Base-by-base conservation (phyloP, 192 early-diverging fungal species). In the Rhizophagus clarus region DNA sequence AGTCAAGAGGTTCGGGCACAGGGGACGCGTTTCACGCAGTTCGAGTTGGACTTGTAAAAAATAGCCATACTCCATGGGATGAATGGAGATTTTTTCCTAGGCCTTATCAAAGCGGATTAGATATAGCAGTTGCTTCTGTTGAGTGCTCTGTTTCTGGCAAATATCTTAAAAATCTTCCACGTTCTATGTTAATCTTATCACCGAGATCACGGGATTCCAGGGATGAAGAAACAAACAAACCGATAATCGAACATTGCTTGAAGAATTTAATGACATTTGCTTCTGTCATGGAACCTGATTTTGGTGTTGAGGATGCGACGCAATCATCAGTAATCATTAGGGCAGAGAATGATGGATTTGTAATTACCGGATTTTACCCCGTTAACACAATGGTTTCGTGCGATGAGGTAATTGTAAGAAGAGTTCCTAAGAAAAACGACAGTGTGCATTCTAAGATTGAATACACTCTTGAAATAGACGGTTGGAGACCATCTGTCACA, bases 61-160 rank as follows among this genome's bases (percentile, higher is more conserved):
- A 85, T 76, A 80, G 82, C 1, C 42, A 72, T 28, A 82, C 81
- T 49, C 76, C 56, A 2, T 67, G 81, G 45, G 68, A 72, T 60
- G 81, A 82, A 24, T 82, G 80, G 4, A 67, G 34, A 45, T 77
- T 83, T 47, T 74, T 61, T 1, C 64, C 84, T 3, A 82, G 73
- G 4, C 80, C 70, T 0, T 82, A 83, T 47, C 80, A 74, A n/a
- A 80, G 71, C 4, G 82, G 84, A 11, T 29, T 76, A 9, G 79
- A 80, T 11, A 81, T 78, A 32, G 80, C 69, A 22, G 82, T 82
- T 22, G 82, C 84, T 26, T 66, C 80, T 3, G 82, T 85, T 20
- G 84, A 85, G 28, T 85, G 84, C 34, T 85, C 84, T 5, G 79
- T 85, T 15, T 85, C 84, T 37, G 84, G 82, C 74, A 83, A 83